phyloP scores from a whole-genome alignment of 495 filamentous ascomycete species.

The Penicillium psychrofluorescens region DNA sequence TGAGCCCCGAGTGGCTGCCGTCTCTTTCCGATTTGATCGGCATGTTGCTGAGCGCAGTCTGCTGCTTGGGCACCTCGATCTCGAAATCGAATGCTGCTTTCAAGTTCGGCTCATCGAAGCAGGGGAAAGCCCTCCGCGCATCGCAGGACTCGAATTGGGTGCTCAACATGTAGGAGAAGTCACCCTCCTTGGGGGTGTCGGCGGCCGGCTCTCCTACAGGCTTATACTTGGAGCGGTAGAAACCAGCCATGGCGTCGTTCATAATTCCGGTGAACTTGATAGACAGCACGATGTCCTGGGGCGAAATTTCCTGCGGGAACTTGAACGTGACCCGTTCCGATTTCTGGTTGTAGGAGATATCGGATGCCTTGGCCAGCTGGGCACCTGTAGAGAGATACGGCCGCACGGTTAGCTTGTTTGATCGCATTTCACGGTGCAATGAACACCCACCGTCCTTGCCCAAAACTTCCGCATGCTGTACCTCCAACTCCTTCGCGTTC shows the following conservation, averaged over 20 bases:
- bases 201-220: slow-evolving; percentile 58
- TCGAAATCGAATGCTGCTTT: slow-evolving; percentile 93
- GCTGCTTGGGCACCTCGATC: slow-evolving; percentile 81
- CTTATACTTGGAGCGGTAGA: slow-evolving; percentile 94
- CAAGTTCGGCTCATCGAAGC: slow-evolving; percentile 95
- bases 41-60: slow-evolving; percentile 92
- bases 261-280: slow-evolving; percentile 80
- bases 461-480: slow-evolving; percentile 27
- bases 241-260: slow-evolving; percentile 93
- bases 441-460: slow-evolving; percentile 23
- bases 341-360: slow-evolving; percentile 70
- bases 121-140: slow-evolving; percentile 88
- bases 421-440: not conserved
- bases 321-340: slow-evolving; percentile 69
- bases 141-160: slow-evolving; percentile 98
- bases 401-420: slow-evolving; percentile 4
- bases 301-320: slow-evolving; percentile 58
- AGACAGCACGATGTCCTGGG: slow-evolving; percentile 54
- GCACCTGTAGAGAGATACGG: slow-evolving; percentile 13
- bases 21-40: slow-evolving; percentile 62
- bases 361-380: slow-evolving; percentile 46
- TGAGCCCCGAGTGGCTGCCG: slow-evolving; percentile 53
- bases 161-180: slow-evolving; percentile 87
- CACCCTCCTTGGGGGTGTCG: slow-evolving; percentile 69
- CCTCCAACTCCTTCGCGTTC: slow-evolving; percentile 50